Percentiles rank a stretch among this genome's conserved stretches.
Conservation (phyloP, 768 basidiomycete species). For the Leccinellum luteum region DNA sequence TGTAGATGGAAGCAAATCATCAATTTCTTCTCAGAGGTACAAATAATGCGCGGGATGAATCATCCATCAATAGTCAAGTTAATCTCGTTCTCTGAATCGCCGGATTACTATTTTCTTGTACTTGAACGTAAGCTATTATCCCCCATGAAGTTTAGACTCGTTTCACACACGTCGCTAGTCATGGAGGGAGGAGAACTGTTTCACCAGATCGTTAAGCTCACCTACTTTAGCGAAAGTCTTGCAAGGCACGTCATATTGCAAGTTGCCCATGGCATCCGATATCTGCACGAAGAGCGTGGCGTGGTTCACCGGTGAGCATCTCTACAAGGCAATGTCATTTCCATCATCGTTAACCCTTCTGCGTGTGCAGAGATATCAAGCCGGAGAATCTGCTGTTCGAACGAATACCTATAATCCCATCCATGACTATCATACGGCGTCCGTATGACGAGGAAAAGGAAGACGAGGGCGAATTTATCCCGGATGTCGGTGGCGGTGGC, state of each 20-base stretch:
- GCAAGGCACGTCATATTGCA: constrained; percentile 96
- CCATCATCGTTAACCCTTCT: background rate
- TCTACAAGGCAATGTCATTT: background rate
- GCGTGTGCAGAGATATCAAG: constrained; percentile 75
- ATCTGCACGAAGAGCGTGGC: constrained; percentile 96
- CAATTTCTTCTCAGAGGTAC: constrained; percentile 68
- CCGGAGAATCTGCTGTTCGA: constrained; percentile 97
- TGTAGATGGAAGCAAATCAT: background rate
- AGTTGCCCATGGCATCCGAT: constrained; percentile 89
- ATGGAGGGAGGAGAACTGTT: constrained; percentile 99
- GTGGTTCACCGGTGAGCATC: constrained; percentile 81
- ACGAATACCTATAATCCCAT: constrained; percentile 87
- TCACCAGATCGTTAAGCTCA: constrained; percentile 98
- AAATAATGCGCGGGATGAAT: constrained; percentile 95
- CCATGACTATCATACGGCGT: constrained; percentile 66
- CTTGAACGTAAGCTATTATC: constrained; percentile 70
- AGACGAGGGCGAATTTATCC: constrained; percentile 95
- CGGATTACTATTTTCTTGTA: constrained; percentile 91
- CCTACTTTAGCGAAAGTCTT: constrained; percentile 98
- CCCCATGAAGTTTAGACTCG: background rate
- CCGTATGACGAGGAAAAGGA: constrained; percentile 98
- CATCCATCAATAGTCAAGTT: constrained; percentile 95
- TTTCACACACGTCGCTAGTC: constrained; percentile 45
- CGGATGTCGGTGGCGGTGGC: constrained; percentile 91
- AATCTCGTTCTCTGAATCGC: constrained; percentile 86